These are phyloP conservation scores for Candida insectorum DNA, from an alignment of 805 yeast species.

Conservation along the genomic window DNA sequence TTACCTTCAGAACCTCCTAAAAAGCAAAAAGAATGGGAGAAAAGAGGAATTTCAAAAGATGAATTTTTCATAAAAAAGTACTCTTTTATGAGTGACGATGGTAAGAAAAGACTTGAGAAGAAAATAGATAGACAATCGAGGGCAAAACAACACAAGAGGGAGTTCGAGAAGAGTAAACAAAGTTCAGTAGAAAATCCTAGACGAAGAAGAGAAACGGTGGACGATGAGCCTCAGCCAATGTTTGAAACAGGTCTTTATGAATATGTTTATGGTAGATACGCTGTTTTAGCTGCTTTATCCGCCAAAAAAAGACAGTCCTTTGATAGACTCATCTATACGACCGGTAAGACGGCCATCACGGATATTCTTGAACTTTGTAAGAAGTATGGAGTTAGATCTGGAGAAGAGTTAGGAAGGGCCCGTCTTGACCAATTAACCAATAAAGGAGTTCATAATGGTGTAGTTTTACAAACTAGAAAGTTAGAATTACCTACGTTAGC, in stretches of 20 bases:
- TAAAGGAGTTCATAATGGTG: constrained; percentile 78
- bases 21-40: constrained; percentile 33
- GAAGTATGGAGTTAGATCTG: constrained; percentile 36
- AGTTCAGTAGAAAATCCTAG: neutral
- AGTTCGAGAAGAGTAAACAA: neutral
- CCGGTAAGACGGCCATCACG: constrained; percentile 21
- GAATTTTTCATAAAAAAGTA: constrained; percentile 37
- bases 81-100: constrained; percentile 14
- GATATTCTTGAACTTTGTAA: constrained; percentile 49
- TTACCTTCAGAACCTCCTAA: constrained; percentile 17
- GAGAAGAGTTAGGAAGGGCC: constrained; percentile 38
- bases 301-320: constrained; percentile 52
- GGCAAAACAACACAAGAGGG: constrained; percentile 6
- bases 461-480: constrained; percentile 66
- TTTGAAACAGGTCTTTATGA: constrained; percentile 40
- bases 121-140: constrained; percentile 8
- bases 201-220: neutral
- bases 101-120: constrained; percentile 5
- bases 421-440: constrained; percentile 59
- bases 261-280: constrained; percentile 70
- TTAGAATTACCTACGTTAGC: constrained; percentile 31
- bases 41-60: constrained; percentile 32
- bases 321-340: constrained; percentile 49
- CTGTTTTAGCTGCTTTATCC: constrained; percentile 68
- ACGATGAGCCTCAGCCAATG: constrained; percentile 2